Base-by-base conservation (phyloP, 441 rosid species). In the Gossypium gossypioides region DNA sequence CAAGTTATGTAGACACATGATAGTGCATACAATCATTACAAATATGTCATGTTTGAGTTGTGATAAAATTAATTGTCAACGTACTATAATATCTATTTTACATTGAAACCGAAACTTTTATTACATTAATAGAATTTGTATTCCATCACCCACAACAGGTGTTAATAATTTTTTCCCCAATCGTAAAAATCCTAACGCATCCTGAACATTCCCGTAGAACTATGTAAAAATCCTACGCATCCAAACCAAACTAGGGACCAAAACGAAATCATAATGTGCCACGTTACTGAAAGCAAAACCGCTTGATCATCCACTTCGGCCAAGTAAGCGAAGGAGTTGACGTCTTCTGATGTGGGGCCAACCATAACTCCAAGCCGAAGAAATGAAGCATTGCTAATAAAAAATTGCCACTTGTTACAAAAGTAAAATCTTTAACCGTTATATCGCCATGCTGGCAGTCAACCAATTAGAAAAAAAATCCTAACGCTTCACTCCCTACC, bases 341-440 rank as follows among this genome's bases (percentile, higher is more conserved):
- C 68, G 79, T 79, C 75, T 6, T 56, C 55, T 18, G 32, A 75
- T 59, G 34, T 65, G 79, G 88, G 83, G 48, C 83, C 83, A 64
- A 0, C 61, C 68, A 16, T 6, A n/a, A 8, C 57, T 81, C 89
- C 89, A 88, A 89, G 89, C 86, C 89, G 57, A 80, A 40, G 6
- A n/a, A 54, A 66, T 68, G 71, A 3, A 0, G 15, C 0, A 0
- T 0, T 1, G 1, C 91, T 87, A 88, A 81, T 86, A 32, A 56
- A 0, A 1, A 0, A 0, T 1, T 18, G 81, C 85, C 90, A 88
- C 88, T 32, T 32, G 85, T 84, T 2, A 0, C 5, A 10, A 0
- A 0, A 0, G 0, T 0, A 0, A 0, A 3, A 42, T 4, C 12
- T 0, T 0, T 0, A 12, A 0, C 87, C 88, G 84, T 79, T 24